Conservation (phyloP, 139 green algal genomes). For the Nannochloris sp. region DNA sequence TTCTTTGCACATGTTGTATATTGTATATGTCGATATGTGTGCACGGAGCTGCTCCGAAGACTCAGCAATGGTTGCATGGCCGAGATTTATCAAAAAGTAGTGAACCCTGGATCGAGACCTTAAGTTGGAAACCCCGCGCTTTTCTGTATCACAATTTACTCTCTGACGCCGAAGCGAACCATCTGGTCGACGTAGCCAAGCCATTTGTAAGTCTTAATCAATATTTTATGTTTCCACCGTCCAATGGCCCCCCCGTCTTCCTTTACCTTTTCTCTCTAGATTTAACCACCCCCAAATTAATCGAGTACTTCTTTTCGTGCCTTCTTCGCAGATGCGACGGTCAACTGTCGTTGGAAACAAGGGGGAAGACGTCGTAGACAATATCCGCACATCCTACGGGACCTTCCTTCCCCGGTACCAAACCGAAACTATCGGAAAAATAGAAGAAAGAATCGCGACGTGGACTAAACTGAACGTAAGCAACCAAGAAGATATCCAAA, state of each 20-base stretch:
- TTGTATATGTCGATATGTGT: too few relatives aligned
- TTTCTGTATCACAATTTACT: slow-evolving; percentile 83
- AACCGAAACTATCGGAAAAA: slow-evolving; percentile 44
- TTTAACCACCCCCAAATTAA: not conserved
- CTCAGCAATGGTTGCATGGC: too few relatives aligned
- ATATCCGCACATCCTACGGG: slow-evolving; percentile 70
- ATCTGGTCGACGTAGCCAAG: slow-evolving; percentile 48
- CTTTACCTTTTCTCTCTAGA: slow-evolving; percentile 3
- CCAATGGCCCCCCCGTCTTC: not conserved
- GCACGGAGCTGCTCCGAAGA: too few relatives aligned
- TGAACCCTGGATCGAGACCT: slow-evolving; percentile 41
- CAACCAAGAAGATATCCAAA: slow-evolving; percentile 82
- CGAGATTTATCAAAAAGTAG: not conserved
- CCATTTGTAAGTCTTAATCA: too few relatives aligned
- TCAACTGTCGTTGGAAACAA: slow-evolving; percentile 66
- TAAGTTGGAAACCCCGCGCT: slow-evolving; percentile 64
- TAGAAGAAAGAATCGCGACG: slow-evolving; percentile 56
- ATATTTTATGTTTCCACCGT: too few relatives aligned
- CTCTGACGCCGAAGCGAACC: slow-evolving; percentile 50
- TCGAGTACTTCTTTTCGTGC: too few relatives aligned
- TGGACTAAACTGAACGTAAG: slow-evolving; percentile 64
- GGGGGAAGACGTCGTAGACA: slow-evolving; percentile 44
- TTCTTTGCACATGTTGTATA: too few relatives aligned
- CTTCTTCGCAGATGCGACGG: slow-evolving; percentile 67
- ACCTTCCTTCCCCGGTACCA: slow-evolving; percentile 61